Percentiles rank a stretch among this genome's conserved stretches.
Conservation (phyloP, 225 moss, liverwort and hornwort species). For the Lunularia cruciata region DNA sequence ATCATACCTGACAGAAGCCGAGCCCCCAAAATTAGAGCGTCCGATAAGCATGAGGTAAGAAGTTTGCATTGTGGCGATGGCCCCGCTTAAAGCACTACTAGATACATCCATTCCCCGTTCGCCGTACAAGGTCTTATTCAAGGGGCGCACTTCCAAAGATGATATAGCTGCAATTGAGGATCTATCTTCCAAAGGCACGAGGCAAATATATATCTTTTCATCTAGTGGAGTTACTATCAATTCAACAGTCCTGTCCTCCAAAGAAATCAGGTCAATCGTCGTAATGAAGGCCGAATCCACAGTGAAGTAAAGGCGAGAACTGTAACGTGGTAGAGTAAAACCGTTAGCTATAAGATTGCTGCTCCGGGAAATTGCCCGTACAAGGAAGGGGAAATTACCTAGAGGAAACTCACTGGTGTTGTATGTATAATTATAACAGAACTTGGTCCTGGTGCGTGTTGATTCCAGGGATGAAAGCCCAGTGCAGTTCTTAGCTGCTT, state of each 20-base stretch:
- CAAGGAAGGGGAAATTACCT: neutral
- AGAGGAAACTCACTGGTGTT: too few species aligned
- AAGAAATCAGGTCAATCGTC: neutral
- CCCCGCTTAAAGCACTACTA: too few species aligned
- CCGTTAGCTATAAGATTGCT: constrained; percentile 1
- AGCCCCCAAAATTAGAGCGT: constrained; percentile 5
- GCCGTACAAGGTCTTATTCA: constrained; percentile 3
- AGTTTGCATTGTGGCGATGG: too few species aligned
- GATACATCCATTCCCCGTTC: too few species aligned
- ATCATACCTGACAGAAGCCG: too few species aligned
- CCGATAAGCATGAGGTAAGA: constrained; percentile 1
- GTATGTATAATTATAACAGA: constrained; percentile 3
- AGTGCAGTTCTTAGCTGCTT: neutral
- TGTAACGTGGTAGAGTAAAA: neutral
- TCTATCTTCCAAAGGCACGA: constrained; percentile 1
- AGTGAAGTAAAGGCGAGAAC: neutral
- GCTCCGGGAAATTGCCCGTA: constrained; percentile 19
- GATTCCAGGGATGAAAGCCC: neutral
- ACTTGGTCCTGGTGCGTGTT: neutral
- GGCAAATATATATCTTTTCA: neutral
- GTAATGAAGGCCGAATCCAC: neutral
- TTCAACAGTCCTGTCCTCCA: neutral
- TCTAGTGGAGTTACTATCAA: neutral
- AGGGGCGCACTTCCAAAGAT: constrained; percentile 16
- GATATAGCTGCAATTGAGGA: constrained; percentile 18